phyloP scores from a whole-genome alignment of 768 basidiomycete species.

The Sporobolomyces roseus region DNA sequence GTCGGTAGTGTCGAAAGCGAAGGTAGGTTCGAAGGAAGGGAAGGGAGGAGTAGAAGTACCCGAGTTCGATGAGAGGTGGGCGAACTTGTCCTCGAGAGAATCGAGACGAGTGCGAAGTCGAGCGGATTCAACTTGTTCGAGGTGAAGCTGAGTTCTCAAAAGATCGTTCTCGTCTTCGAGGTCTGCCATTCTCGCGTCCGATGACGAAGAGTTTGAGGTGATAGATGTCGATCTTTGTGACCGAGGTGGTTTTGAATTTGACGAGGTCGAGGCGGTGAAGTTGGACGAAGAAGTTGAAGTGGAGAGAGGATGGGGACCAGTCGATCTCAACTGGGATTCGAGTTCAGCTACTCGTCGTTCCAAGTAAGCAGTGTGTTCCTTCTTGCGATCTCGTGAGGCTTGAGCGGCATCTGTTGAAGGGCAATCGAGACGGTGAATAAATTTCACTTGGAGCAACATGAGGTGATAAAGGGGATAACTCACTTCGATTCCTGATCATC shows the following conservation, averaged over 20 bases:
- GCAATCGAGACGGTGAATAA: no score
- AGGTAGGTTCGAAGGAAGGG: slow-evolving; percentile 29
- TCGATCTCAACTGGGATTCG: slow-evolving; percentile 19
- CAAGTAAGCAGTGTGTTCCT: slow-evolving; percentile 30
- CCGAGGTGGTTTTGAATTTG: slow-evolving; percentile 1
- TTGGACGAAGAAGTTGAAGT: background rate
- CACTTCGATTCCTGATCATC: slow-evolving; percentile 42
- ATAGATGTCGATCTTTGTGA: slow-evolving; percentile 1
- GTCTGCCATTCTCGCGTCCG: slow-evolving; percentile 14
- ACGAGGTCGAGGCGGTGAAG: background rate
- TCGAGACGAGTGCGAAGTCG: slow-evolving; percentile 25
- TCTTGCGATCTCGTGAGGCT: slow-evolving; percentile 39
- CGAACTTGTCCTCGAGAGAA: slow-evolving; percentile 30
- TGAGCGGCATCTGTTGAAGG: slow-evolving; percentile 34
- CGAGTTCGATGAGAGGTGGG: background rate
- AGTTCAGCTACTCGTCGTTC: slow-evolving; percentile 29
- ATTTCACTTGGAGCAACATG: no score
- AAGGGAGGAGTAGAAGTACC: slow-evolving; percentile 1
- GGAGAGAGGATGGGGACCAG: background rate
- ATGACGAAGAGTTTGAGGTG: background rate
- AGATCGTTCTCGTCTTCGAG: slow-evolving; percentile 39
- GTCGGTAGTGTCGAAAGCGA: slow-evolving; percentile 33
- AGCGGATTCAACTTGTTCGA: slow-evolving; percentile 23
- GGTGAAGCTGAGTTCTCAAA: slow-evolving; percentile 33
- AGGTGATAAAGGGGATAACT: no score